Base-by-base conservation (phyloP, 371 early-diverging fungal genomes). In the Rhizopus delemar region DNA sequence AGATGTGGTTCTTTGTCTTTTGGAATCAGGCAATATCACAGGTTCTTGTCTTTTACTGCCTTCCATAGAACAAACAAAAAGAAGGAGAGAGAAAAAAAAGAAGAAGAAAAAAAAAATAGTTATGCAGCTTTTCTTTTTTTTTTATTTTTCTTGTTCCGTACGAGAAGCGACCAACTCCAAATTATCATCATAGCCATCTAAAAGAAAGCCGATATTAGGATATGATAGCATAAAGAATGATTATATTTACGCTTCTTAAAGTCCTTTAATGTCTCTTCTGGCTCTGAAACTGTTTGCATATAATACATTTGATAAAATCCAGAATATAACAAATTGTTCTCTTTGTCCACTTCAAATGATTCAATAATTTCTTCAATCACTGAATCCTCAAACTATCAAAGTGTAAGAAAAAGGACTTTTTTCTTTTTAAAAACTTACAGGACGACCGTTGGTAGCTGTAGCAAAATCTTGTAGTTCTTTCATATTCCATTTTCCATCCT, bases 281-380 rank as follows among this genome's bases (percentile, higher is more conserved):
- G 84, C 36, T 90, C 91, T 41, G 77, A 77, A 13, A 80, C 59
- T 2, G 88, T 86, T 67, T 88, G 89, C 63, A 87, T 70, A 60
- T 87, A 85, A 70, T 86, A 87, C 86, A 91, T 86, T 69, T 91
- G 83, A 54, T 88, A 62, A 65, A 90, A 90, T 5, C 91, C 90
- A 41, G 77, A 71, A 43, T 67, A 70, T 2, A 87, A 84, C 53
- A 90, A 60, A 29, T 82, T 59, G 32, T 83, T 81, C 33, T 82
- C 66, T 16, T 68, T 70, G 57, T 83, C 80, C 33, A 80, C 65
- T 62, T 86, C 83, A 69, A 90, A 83, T 22, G 72, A 81, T 41
- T 81, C 81, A 13, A 68, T 64, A 36, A 89, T 86, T 68, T 90
- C 87, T 43, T 77, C 74, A 32, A 86, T 69, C 3, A 83, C 81